Base-by-base conservation (phyloP, 2,329 filamentous ascomycete genomes). In the Calonectria ilicicola region DNA sequence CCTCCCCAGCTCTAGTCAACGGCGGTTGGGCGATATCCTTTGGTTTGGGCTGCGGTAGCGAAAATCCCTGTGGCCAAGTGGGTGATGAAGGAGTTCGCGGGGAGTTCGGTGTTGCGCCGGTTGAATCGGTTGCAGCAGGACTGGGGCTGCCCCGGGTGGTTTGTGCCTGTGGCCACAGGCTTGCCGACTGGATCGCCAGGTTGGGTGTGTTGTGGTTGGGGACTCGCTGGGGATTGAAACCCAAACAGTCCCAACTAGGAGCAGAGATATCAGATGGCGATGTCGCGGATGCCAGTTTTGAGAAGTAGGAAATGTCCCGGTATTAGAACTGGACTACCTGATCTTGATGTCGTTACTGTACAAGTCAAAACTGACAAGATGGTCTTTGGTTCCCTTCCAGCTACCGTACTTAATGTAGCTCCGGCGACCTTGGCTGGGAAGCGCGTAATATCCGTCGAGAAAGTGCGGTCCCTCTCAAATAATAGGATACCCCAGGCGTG, bases 91-190 rank as follows among this genome's bases (percentile, higher is more conserved):
- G 83, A 21, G 83, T 84, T 68, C 75, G 79, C 27, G 83, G 83
- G 21, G 83, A 85, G 72, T 79, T 82, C 3, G 82, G 81, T 38
- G 82, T 81, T 67, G 78, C 77, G 62, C 80, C 74, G 26, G 81
- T 83, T 29, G 80, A 83, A 53, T 84, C 83, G 71, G 80, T 80
- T 58, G 78, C 72, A 26, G 78, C 77, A 76, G 81, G 81, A 62
- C 74, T 78, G 51, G 81, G 80, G 66, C 82, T 85, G 73, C 81
- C 79, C 65, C 80, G 78, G 44, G 73, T 70, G 71, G 76, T 68
- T 69, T 79, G 76, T 73, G 82, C 80, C 83, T 83, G 83, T 72
- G 79, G 79, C 81, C 80, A 83, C 82, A 81, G 79, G 79, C 79
- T 76, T 74, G 77, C 73, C 67, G 81, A 79, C 73, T 76, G 74